phyloP scores from a whole-genome alignment of 805 yeast genomes.

The Monosporozyma siamensis region DNA sequence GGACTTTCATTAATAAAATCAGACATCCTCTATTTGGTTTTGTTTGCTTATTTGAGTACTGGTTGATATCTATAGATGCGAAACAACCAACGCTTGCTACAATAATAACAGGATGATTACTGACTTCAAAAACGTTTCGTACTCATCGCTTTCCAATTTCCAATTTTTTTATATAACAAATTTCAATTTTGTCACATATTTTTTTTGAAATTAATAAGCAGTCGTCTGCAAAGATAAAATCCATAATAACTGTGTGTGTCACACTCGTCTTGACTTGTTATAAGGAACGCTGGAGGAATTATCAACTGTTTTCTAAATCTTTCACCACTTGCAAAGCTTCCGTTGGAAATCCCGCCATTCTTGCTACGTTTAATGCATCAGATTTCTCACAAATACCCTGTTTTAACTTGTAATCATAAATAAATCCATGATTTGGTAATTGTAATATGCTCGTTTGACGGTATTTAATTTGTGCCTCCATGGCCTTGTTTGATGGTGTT shows the following conservation, averaged over 20 bases:
- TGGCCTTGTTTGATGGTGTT: slow-evolving; percentile 10
- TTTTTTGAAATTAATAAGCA: neutral
- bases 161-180: neutral
- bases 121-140: neutral
- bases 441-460: slow-evolving; percentile 22
- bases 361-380: slow-evolving; percentile 69
- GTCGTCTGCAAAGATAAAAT: neutral
- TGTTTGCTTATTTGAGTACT: neutral
- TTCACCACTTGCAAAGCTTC: slow-evolving; percentile 47
- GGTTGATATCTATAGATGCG: no score
- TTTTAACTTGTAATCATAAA: slow-evolving; percentile 44
- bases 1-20: slow-evolving; percentile 92
- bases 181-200: no score
- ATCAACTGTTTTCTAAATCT: neutral
- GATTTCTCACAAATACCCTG: slow-evolving; percentile 68
- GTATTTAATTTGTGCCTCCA: slow-evolving; percentile 13
- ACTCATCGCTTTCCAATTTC: neutral
- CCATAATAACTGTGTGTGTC: no score
- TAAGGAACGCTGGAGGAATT: no score
- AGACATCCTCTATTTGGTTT: slow-evolving; percentile 37
- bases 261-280: no score
- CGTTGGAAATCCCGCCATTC: slow-evolving; percentile 68
- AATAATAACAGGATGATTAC: neutral
- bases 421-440: slow-evolving; percentile 17
- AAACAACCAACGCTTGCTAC: no score